phyloP scores from a whole-genome alignment of 371 early-diverging fungal species.

The Synchytrium microbalum region DNA sequence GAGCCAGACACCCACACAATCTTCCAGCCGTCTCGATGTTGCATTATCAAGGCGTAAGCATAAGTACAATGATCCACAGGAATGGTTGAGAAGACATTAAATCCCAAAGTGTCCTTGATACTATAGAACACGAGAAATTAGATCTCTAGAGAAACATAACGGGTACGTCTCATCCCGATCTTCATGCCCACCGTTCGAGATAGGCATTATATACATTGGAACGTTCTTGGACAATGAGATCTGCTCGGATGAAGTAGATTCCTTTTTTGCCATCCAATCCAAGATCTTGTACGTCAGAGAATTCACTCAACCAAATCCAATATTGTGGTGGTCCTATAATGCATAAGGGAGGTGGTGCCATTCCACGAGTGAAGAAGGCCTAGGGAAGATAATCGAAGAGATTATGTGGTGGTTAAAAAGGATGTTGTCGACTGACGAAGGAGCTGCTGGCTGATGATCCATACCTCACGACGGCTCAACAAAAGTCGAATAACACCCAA shows the following conservation, averaged over 20 bases:
- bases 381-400: conserved; percentile 95
- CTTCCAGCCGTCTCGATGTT: conserved; percentile 4
- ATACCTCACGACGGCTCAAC: neutral
- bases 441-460: too few species aligned
- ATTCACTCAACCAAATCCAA: conserved; percentile 61
- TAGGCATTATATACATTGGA: neutral
- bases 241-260: conserved; percentile 1
- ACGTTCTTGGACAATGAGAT: neutral
- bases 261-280: conserved; percentile 28
- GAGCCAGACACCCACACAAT: conserved; percentile 4
- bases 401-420: conserved; percentile 46
- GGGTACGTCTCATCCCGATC: too few species aligned
- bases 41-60: conserved; percentile 3
- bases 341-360: conserved; percentile 25
- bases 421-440: conserved; percentile 8
- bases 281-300: conserved; percentile 53
- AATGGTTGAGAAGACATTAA: neutral
- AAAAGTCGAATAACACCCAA: conserved; percentile 9
- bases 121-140: neutral
- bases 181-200: conserved; percentile 2
- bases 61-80: conserved; percentile 4
- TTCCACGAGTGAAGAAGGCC: conserved; percentile 86
- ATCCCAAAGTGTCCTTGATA: neutral
- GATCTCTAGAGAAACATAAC: too few species aligned
- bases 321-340: conserved; percentile 61